These are phyloP conservation scores for bread wheat (Triticum aestivum) DNA, from an alignment of 176 grass and related monocot species.

Conservation along the genomic window IWGSC_CS_RefSeq_v2.1 NC_057813.1:56035045-56035544, in stretches of 20 bases:
- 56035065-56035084: background rate
- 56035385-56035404: background rate
- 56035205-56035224: background rate
- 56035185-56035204: background rate
- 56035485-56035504: background rate
- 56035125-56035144: background rate
- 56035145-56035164: background rate
- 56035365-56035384: background rate
- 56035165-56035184: background rate
- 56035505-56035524: background rate
- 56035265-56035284: constrained; percentile 45
- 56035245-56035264: constrained; percentile 25
- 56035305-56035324: constrained; percentile 82
- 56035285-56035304: constrained; percentile 64
- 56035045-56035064: background rate
- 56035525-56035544: background rate
- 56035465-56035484: background rate
- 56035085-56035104: background rate
- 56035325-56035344: constrained; percentile 65
- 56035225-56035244: constrained; percentile 14
- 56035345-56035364: constrained; percentile 35
- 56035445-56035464: background rate
- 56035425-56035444: background rate
- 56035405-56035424: background rate
- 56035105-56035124: background rate